Base-by-base conservation (phyloP, 331 rosid genomes). In the Prunus yedoensis region DNA sequence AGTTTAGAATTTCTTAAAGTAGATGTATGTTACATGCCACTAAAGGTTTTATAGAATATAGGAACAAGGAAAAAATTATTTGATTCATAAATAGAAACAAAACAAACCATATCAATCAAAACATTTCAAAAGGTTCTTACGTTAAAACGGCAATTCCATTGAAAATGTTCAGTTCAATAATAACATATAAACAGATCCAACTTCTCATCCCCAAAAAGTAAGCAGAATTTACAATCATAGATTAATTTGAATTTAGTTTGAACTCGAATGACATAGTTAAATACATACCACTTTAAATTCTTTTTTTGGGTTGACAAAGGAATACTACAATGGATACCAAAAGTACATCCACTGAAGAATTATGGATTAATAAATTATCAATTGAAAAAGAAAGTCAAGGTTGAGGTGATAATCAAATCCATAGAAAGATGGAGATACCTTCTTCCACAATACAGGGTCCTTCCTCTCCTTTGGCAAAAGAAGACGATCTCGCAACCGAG, bases 381-480 rank as follows among this genome's bases (percentile, higher is more conserved):
- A 11, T 53, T 14, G 13, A 8, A n/a, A 20, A 71, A 53, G 64
- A 64, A 75, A 63, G 32, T 57, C 54, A 7, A 45, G 6, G 18
- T 53, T 8, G 20, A 82, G 56, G 15, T 17, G 52, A 68, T 16
- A 41, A 78, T 45, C 20, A 62, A 50, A 23, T 72, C 49, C 73
- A 76, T 68, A 23, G 17, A 60, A 58, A 64, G 46, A 60, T 43
- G 15, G 65, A 8, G 21, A 41, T 80, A 91, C 97, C 98, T 89
- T 87, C 83, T 79, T 91, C 98, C 98, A 90, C 56, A 94, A 80
- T 21, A 73, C 77, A 80, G 86, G 87, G 77, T 88, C 82, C 82
- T 84, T 94, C 87, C 98, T 82, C 86, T 94, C 97, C 84, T 90
- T 92, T 61, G 93, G 95, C 74, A 86, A 84, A 86, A 94, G 97